Percentiles rank a stretch among this genome's conserved stretches.
Evolutionary conservation across 176 grass and related monocot species (phyloP).

Genomic region (Calamus simplicifolius): DNA sequence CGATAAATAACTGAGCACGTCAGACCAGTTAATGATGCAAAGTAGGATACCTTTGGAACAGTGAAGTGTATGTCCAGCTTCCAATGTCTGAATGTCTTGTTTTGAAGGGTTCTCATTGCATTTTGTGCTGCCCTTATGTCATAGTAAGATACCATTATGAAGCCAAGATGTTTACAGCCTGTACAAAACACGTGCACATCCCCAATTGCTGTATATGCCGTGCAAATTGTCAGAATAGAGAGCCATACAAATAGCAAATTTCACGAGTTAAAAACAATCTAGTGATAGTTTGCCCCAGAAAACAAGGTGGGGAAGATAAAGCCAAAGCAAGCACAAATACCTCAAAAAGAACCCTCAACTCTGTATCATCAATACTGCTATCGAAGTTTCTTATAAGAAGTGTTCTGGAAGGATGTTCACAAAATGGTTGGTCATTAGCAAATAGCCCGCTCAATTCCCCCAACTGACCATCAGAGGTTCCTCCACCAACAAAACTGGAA

Average conservation of each 20-base stretch:
- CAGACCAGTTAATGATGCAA: constrained; percentile 2
- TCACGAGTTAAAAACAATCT: no score
- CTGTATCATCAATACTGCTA: constrained; percentile 84
- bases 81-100: constrained; percentile 60
- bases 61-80: constrained; percentile 96
- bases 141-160: constrained; percentile 97
- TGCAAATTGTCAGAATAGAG: constrained; percentile 11
- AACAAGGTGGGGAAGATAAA: not conserved
- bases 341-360: constrained; percentile 70
- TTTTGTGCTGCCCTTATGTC: constrained; percentile 85
- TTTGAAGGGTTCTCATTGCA: constrained; percentile 86
- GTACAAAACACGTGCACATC: constrained; percentile 70
- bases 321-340: constrained; percentile 20
- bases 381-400: constrained; percentile 92
- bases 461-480: constrained; percentile 21
- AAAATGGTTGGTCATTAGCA: constrained; percentile 67
- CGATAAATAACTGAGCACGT: not conserved
- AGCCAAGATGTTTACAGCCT: constrained; percentile 92
- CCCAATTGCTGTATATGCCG: constrained; percentile 56
- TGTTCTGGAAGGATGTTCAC: constrained; percentile 89
- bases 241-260: not conserved
- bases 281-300: no score
- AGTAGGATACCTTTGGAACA: constrained; percentile 72
- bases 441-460: constrained; percentile 35
- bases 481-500: constrained; percentile 33